Evolutionary conservation across 2,329 filamentous ascomycete genomes (phyloP), one percentile per base, ranked within the genome.

Genomic region (Aureobasidium sp.): DNA sequence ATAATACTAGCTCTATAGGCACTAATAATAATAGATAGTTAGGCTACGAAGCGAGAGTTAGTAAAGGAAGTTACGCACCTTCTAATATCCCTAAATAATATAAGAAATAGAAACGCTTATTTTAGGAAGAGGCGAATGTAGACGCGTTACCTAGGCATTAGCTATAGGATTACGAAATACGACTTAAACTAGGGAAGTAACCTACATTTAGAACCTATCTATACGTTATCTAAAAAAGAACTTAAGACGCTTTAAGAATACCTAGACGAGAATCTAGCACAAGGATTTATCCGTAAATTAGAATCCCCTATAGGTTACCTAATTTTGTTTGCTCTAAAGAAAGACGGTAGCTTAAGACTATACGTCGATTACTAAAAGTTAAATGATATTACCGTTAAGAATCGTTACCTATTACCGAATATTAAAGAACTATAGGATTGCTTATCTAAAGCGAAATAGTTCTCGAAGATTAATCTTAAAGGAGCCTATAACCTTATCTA

Each of bases 381-480:
- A 32, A 69, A 69, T 48, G 22, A 37, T 6, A 58, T 68, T 24
- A 69, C 58, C 1, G 52, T 60, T 11, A 70, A 70, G 52, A 60
- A 68, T 55, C 22, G 54, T 7, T 63, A 65, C 37, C 57, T 54
- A 1, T 24, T 69, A 17, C 59, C 14, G n/a, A 34, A 34, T 55
- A 0, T 50, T 67, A 19, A 64, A 67, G 17, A 47, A 48, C 5
- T 55, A 69, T 50, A 58, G 57, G 0, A 29, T 64, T 16, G 55
- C 65, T 27, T 19, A 44, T 1, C 17, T 67, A 12, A 42, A 7
- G 47, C 53, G 4, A 56, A 45, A 17, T 49, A 41, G 3, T 64
- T 62, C 30, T 60, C 55, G 2, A 62, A 53, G 19, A 21, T 67
- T 7, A 60, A 66, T 54, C 12, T 66, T 25, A 56, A 54, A 17